Evolutionary conservation across 768 basidiomycete genomes (phyloP).

Genomic region (Amanita polypyramis): DNA sequence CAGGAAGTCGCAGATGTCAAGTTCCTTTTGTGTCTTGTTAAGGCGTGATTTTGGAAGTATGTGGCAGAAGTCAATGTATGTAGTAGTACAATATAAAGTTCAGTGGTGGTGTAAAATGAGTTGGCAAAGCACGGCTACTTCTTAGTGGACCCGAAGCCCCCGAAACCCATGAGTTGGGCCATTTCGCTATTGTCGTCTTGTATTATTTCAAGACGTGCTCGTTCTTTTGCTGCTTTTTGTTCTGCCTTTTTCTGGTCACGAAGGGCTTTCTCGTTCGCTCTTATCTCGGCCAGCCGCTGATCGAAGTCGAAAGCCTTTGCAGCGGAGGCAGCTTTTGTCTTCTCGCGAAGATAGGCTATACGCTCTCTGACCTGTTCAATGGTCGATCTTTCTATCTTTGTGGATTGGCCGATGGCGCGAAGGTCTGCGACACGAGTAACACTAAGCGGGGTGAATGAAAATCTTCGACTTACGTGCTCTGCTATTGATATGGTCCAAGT

Average conservation of each 20-base stretch:
- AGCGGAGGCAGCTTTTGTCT: slow-evolving; percentile 70
- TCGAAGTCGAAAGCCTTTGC: slow-evolving; percentile 96
- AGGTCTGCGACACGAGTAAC: slow-evolving; percentile 49
- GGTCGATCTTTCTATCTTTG: slow-evolving; percentile 82
- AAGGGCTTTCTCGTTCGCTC: slow-evolving; percentile 54
- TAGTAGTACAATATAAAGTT: slow-evolving; percentile 18
- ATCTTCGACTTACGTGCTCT: slow-evolving; percentile 60
- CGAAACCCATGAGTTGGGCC: slow-evolving; percentile 84
- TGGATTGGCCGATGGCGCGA: slow-evolving; percentile 90
- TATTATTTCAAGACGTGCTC: slow-evolving; percentile 54
- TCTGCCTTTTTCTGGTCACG: slow-evolving; percentile 70
- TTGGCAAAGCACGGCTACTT: too few relatives aligned
- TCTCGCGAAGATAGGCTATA: slow-evolving; percentile 81
- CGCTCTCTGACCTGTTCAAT: slow-evolving; percentile 86
- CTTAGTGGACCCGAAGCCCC: slow-evolving; percentile 81
- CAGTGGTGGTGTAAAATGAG: slow-evolving; percentile 13
- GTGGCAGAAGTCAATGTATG: slow-evolving; percentile 1
- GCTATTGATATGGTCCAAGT: slow-evolving; percentile 93
- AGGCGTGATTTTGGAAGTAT: slow-evolving; percentile 22
- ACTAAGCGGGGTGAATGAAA: neutral
- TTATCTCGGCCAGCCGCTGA: slow-evolving; percentile 74
- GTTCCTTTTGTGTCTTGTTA: slow-evolving; percentile 62
- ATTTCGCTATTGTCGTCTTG: slow-evolving; percentile 56
- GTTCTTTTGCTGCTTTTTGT: slow-evolving; percentile 71
- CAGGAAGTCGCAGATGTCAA: slow-evolving; percentile 77